Evolutionary conservation across 1,139 yeast genomes (phyloP).

Genomic region (Komagataea norvegica): DNA sequence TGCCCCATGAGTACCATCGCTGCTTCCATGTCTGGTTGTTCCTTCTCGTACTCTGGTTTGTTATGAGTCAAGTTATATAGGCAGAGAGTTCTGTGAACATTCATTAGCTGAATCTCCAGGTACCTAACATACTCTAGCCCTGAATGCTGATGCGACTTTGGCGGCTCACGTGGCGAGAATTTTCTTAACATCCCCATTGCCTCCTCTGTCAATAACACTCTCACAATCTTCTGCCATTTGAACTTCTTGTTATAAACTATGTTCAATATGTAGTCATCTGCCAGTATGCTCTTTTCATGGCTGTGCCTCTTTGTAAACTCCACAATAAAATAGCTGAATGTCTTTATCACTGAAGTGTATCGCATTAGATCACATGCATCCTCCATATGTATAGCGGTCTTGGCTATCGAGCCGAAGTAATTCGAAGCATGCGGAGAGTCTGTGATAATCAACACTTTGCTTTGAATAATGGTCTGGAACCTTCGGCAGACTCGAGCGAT

Average conservation of each 20-base stretch:
- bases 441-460: conserved; percentile 17
- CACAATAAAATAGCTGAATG: conserved; percentile 13
- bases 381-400: conserved; percentile 7
- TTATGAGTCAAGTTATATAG: not conserved
- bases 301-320: conserved; percentile 10
- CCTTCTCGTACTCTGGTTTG: conserved; percentile 1
- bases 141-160: conserved; percentile 2
- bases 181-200: conserved; percentile 5
- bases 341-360: conserved; percentile 4
- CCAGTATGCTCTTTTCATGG: conserved; percentile 6
- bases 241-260: conserved; percentile 5
- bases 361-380: not conserved
- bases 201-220: conserved; percentile 5
- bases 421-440: conserved; percentile 13
- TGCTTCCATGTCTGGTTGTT: conserved; percentile 10
- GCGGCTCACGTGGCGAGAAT: conserved; percentile 1
- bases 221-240: conserved; percentile 6
- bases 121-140: conserved; percentile 2
- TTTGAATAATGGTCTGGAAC: conserved; percentile 13
- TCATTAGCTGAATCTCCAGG: conserved; percentile 6
- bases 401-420: conserved; percentile 13
- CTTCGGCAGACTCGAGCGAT: conserved; percentile 12
- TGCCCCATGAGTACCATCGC: conserved; percentile 17
- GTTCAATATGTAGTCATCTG: conserved; percentile 5
- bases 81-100: conserved; percentile 9